Conservation (phyloP, 1,139 yeast genomes). For the Kodamaea anthophila region DNA sequence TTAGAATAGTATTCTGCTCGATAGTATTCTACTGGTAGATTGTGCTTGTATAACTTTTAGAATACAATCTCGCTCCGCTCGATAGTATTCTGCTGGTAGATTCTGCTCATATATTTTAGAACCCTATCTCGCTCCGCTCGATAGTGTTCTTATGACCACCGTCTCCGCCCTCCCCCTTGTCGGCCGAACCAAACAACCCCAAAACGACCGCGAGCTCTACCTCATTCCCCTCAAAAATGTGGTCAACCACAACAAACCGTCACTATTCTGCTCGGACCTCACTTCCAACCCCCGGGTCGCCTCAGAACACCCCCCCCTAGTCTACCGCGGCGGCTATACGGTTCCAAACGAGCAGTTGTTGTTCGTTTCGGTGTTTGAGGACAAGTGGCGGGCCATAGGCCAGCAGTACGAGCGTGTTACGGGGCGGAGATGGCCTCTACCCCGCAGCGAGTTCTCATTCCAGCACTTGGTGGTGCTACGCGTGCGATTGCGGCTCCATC, state of each 20-base stretch:
- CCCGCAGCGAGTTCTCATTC: conserved; percentile 2
- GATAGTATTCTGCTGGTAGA: too few species aligned
- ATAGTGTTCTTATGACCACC: neutral
- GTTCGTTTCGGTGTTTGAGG: conserved; percentile 3
- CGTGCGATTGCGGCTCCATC: conserved; percentile 3
- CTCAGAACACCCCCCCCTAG: conserved; percentile 4
- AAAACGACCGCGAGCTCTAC: conserved; percentile 3
- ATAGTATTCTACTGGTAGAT: too few species aligned
- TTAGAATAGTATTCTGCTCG: too few species aligned
- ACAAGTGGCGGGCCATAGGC: conserved; percentile 3
- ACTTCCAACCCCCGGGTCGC: conserved; percentile 2
- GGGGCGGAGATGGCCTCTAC: conserved; percentile 1
- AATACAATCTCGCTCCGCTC: too few species aligned
- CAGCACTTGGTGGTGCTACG: conserved; percentile 5
- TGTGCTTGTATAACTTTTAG: too few species aligned
- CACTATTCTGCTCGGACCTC: conserved; percentile 6
- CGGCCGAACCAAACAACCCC: conserved; percentile 1
- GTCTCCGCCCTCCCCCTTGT: conserved; percentile 1
- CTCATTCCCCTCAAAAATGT: conserved; percentile 1
- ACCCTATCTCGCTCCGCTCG: neutral
- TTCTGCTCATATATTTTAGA: too few species aligned
- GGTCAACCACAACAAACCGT: conserved; percentile 1
- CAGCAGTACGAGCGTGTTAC: conserved; percentile 2
- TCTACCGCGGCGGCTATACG: conserved; percentile 4
- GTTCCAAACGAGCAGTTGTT: conserved; percentile 3